Evolutionary conservation across 2,329 filamentous ascomycete genomes (phyloP), one percentile per base, ranked within the genome.

Genomic region (Fusarium stilboides): DNA sequence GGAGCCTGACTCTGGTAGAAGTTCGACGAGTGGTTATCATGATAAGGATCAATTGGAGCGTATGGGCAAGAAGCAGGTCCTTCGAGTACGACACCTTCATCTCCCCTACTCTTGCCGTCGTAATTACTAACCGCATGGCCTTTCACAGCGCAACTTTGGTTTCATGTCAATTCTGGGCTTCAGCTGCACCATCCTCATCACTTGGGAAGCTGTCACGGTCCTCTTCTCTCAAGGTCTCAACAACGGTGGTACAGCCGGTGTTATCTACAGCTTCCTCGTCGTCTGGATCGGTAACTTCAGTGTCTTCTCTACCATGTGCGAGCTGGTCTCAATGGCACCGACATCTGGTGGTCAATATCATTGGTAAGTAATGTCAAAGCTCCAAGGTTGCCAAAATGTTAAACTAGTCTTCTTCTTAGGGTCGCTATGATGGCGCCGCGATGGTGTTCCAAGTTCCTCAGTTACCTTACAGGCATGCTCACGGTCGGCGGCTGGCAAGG

Each of bases 321-420:
- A 84, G 73, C 78, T 83, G 64, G 80, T 80, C 2, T 84, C 81
- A 1, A 84, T 84, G 78, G 81, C 85, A 62, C 68, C 87, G 71
- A 72, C 88, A 70, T 58, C 85, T 0, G 87, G 86, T 45, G 87
- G 87, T 10, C 86, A 90, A 76, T 89, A 89, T 66, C 86, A 88
- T 72, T 89, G 87, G 62, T 24, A 37, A 36, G 6, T 9, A 4
- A 2, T 15, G 14, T 5, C 20, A 1, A 2, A 10, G 17, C 5
- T 7, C 3, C 2, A 3, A 1, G 17, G 4, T 1, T 7, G 1
- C 3, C 8, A 4, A 1, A 2, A 4, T n/a, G 3, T 7, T 5
- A 3, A 6, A 0, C 51, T 64, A 10, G 64, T 2, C 0, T 20
- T 4, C 2, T 12, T 2, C 2, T 4, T 1, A 64, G 62, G 86